These are phyloP conservation scores for Metschnikowia lunata DNA, from an alignment of 805 yeast genomes.

Conservation along the genomic window DNA sequence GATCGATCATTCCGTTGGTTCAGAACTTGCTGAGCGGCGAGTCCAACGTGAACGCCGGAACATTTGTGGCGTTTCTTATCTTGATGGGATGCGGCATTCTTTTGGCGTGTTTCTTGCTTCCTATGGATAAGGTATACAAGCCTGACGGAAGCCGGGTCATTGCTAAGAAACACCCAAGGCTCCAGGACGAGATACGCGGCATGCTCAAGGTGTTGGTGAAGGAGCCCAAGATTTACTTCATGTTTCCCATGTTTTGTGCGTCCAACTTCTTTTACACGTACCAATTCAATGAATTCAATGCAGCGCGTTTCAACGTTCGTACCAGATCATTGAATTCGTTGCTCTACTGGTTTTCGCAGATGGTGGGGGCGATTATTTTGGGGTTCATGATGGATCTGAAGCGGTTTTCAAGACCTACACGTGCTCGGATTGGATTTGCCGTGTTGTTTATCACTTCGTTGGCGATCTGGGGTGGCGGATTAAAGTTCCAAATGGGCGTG, in stretches of 20 bases:
- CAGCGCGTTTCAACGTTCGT: slow-evolving; percentile 51
- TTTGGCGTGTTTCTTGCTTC: slow-evolving; percentile 45
- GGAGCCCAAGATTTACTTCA: slow-evolving; percentile 43
- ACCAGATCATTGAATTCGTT: slow-evolving; percentile 59
- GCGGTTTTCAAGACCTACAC: slow-evolving; percentile 35
- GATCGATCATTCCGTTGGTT: slow-evolving; percentile 54
- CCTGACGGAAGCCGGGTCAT: slow-evolving; percentile 48
- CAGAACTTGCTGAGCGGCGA: slow-evolving; percentile 41
- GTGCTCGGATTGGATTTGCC: slow-evolving; percentile 46
- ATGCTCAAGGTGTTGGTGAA: slow-evolving; percentile 33
- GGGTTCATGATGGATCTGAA: slow-evolving; percentile 47
- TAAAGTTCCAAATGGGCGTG: slow-evolving; percentile 40
- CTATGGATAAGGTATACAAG: slow-evolving; percentile 46
- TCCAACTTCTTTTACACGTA: slow-evolving; percentile 67
- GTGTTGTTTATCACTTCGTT: slow-evolving; percentile 37
- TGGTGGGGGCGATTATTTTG: slow-evolving; percentile 50
- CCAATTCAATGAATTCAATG: slow-evolving; percentile 57
- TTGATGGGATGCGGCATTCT: slow-evolving; percentile 46
- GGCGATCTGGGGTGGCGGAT: slow-evolving; percentile 60
- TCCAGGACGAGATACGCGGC: slow-evolving; percentile 42
- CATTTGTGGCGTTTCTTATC: slow-evolving; percentile 51
- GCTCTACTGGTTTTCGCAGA: slow-evolving; percentile 58
- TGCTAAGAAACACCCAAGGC: slow-evolving; percentile 41
- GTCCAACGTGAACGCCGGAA: slow-evolving; percentile 39
- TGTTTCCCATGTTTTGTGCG: slow-evolving; percentile 60